Percentiles rank a stretch among this genome's conserved stretches.
These are phyloP conservation scores for Zostera marina DNA, from an alignment of 116 monocot species.

Conservation along the genomic window DNA sequence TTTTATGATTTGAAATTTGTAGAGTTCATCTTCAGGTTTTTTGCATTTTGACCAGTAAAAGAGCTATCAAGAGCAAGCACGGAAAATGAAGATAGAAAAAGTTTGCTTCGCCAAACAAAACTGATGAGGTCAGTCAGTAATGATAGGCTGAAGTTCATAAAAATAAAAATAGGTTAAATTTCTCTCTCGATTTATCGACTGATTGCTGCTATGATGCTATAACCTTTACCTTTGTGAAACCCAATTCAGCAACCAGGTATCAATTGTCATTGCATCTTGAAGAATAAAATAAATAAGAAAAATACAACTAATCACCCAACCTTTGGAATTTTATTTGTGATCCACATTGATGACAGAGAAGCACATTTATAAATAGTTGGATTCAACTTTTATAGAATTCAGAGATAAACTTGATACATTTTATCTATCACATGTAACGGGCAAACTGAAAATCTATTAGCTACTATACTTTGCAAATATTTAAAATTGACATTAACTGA, in stretches of 20 bases:
- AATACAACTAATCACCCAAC: too few species aligned
- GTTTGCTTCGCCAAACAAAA: not conserved
- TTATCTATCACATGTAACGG: too few species aligned
- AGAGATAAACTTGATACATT: too few species aligned
- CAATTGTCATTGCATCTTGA: not conserved
- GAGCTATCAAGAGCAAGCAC: not conserved
- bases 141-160: not conserved
- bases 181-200: slow-evolving; percentile 50
- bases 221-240: slow-evolving; percentile 40
- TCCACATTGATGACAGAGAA: slow-evolving; percentile 1
- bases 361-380: not conserved
- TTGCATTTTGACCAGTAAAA: not conserved
- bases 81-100: not conserved
- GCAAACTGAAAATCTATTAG: too few species aligned
- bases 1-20: too few species aligned
- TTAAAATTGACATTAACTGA: too few species aligned
- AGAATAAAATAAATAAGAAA: not conserved
- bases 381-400: not conserved
- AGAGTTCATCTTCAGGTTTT: too few species aligned
- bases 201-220: slow-evolving; percentile 33
- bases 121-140: not conserved
- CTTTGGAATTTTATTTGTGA: not conserved
- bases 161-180: slow-evolving; percentile 21
- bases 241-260: not conserved
- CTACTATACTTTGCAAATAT: too few species aligned